Evolutionary conservation across 1,139 yeast genomes (phyloP), one percentile per base, ranked within the genome.

Genomic region (Blastobotrys persicus): DNA sequence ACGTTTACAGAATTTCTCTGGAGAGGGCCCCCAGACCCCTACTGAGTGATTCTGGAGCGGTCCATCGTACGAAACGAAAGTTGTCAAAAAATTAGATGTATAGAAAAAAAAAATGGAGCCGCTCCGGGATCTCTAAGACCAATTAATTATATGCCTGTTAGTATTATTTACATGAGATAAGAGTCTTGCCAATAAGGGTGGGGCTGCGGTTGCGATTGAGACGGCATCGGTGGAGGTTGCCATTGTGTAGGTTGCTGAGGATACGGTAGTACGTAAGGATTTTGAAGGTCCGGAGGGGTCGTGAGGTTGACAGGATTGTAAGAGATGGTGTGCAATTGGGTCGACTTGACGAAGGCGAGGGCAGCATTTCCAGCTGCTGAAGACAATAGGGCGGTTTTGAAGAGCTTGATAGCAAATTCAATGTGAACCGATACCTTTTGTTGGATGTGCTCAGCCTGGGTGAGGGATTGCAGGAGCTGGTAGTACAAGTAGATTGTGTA

Each of bases 401-500:
- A 34, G 4, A 34, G 19, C 7, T 34, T 34, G 12, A 34, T 34
- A 20, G 19, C 39, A n/a, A 34, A 34, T 16, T 34, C 39, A 34
- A 34, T 34, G 12, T 34, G 39, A 5, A 17, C 20, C 19, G 17
- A 13, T 13, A 16, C 19, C 39, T 34, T 34, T 13, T 34, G 19
- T 12, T 17, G 18, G 7, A 17, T 34, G 39, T 13, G 19, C 11
- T 34, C 39, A 9, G 16, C 19, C 18, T 34, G 18, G 44, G 34
- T 11, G 23, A 41, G 44, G 35, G n/a, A 23, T 20, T 47, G 46
- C 2, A 47, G 26, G 12, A 47, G 37, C 14, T 47, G 49, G 18
- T 47, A 47, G n/a, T 31, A 33, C 7, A 47, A 32, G 23, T 47
- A 47, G n/a, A 43, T 31, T 12, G 40, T 11, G 31, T 47, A 47